Percentiles rank a stretch among this genome's conserved stretches.
These are phyloP conservation scores for Silene latifolia DNA, from an alignment of 148 eudicot genomes.

Conservation along the genomic window DNA sequence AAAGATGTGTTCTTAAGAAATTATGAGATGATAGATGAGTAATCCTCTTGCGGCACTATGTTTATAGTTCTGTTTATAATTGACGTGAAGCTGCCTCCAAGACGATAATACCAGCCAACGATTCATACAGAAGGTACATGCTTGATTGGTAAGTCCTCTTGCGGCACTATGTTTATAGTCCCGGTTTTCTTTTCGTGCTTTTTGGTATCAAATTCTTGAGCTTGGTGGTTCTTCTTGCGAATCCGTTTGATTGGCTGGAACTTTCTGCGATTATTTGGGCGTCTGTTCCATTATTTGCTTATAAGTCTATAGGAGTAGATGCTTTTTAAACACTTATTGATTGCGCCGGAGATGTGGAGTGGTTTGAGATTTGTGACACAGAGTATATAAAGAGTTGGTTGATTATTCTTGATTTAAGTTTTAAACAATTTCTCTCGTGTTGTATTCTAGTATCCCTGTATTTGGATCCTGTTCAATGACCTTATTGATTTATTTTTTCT, in stretches of 20 bases:
- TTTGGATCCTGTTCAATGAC: no score
- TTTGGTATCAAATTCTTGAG: neutral
- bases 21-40: constrained; percentile 22
- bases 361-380: neutral
- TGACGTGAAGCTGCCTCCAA: constrained; percentile 1
- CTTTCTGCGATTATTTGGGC: constrained; percentile 10
- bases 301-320: neutral
- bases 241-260: constrained; percentile 2
- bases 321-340: neutral
- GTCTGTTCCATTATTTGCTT: constrained; percentile 9
- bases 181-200: constrained; percentile 2
- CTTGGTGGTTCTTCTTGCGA: constrained; percentile 8
- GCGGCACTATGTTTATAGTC: neutral
- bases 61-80: constrained; percentile 5
- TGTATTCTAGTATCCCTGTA: neutral
- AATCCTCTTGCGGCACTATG: neutral
- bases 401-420: neutral
- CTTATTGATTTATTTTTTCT: no score
- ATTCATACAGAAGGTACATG: neutral
- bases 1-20: constrained; percentile 60
- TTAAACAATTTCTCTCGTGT: no score
- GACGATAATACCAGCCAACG: neutral
- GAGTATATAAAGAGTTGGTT: neutral
- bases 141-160: neutral
- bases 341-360: constrained; percentile 2